Conservation (phyloP, 441 rosid species). For the Populus hybrid region DNA sequence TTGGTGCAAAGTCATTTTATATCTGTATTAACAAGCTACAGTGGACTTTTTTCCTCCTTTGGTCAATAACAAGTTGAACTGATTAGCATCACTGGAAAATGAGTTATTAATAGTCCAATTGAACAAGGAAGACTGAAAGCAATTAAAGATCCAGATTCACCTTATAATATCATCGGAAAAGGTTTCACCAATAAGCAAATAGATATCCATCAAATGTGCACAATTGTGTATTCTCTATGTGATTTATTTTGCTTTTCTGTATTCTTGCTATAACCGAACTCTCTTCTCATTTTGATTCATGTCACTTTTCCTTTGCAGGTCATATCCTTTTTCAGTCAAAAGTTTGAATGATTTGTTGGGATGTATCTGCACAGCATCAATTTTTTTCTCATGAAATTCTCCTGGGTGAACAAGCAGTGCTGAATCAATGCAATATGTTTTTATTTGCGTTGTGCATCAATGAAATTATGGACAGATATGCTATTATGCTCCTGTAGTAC, state of each 20-base stretch:
- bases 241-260: not conserved
- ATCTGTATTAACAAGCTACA: no score
- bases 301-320: constrained; percentile 33
- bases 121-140: not conserved
- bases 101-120: not conserved
- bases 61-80: not conserved
- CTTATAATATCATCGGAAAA: not conserved
- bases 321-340: constrained; percentile 46
- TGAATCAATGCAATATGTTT: not conserved
- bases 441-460: not conserved
- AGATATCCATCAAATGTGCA: not conserved
- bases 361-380: not conserved
- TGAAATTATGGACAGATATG: not conserved
- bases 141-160: not conserved
- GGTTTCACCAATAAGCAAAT: not conserved
- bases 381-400: not conserved
- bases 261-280: not conserved
- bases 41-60: not conserved
- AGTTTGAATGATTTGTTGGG: not conserved
- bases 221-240: not conserved
- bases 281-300: not conserved
- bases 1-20: not conserved
- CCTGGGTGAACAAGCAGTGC: not conserved
- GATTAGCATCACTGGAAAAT: not conserved
- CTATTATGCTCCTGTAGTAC: not conserved